Base-by-base conservation (phyloP, 2,329 filamentous ascomycete species). In the Calonectria multiphialidica region DNA sequence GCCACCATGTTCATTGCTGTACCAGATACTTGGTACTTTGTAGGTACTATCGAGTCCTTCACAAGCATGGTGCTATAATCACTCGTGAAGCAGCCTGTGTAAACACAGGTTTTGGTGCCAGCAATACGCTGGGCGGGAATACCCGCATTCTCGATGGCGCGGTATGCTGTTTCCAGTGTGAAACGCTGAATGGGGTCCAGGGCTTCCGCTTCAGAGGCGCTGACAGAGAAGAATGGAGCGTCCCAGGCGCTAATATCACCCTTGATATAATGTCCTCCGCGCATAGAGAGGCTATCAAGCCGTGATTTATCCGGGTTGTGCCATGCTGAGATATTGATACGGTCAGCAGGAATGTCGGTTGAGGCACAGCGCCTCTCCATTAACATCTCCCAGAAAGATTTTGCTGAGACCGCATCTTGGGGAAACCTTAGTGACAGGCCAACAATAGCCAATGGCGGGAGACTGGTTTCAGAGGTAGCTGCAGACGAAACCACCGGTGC, bases 151-250 rank as follows among this genome's bases (percentile, higher is more conserved):
- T 85, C 83, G 23, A 85, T 80, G 2, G 82, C 81, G 2, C 74
- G 76, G 23, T 83, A 85, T 1, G 82, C 75, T 12, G 77, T 62
- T 63, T 85, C 83, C 13, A 85, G 75, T 4, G 77, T 77, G 80
- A 77, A 80, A 35, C 83, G 74, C 42, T 85, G 84, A 76, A 80
- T 75, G 0, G 85, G 84, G 68, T 86, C 84, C 81, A 86, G 74
- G 1, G 62, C 42, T 15, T 62, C 55, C 9, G 53, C 53, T 16
- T 57, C 53, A 23, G 53, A 21, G 3, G 53, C 33, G 23, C 53
- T 57, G 33, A 57, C 33, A 18, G 53, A 57, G 53, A 57, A 57
- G 30, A 57, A 57, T 40, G 53, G 53, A 37, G 53, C 53, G 12
- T 57, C 53, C 30, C 30, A 57, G 30, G 53, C 30, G 30, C 30